Conservation (phyloP, 2,329 filamentous ascomycete species). For the Colletotrichum lini region DNA sequence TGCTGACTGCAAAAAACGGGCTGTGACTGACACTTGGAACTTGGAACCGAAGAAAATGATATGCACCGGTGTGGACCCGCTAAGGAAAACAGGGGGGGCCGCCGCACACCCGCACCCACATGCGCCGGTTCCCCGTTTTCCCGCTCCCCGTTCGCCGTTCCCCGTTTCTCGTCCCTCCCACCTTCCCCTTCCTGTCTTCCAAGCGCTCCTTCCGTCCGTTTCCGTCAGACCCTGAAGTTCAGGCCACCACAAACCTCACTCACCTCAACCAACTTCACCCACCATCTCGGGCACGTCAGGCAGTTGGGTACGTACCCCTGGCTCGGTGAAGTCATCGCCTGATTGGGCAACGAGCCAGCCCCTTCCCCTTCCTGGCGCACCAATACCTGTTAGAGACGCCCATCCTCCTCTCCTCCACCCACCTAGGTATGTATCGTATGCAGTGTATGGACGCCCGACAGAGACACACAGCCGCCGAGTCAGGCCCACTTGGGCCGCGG, state of each 20-base stretch:
- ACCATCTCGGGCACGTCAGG: background rate
- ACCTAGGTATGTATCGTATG: background rate
- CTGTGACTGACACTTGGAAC: too few species aligned
- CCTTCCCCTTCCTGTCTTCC: background rate
- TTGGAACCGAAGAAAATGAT: background rate
- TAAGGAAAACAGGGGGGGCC: background rate
- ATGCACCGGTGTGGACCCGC: background rate
- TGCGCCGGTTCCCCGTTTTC: slow-evolving; percentile 19
- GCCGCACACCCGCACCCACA: background rate
- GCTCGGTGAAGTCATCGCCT: slow-evolving; percentile 26
- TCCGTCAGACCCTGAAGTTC: slow-evolving; percentile 11
- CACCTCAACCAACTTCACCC: background rate
- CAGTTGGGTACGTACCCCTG: slow-evolving; percentile 12
- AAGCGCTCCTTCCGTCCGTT: slow-evolving; percentile 7
- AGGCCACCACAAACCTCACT: background rate
- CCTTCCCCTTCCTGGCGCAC: background rate
- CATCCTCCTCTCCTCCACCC: background rate
- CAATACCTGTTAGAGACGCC: background rate
- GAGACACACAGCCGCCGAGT: background rate
- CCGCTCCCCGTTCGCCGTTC: slow-evolving; percentile 25
- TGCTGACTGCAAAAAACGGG: too few species aligned
- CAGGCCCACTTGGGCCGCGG: background rate
- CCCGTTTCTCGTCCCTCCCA: background rate
- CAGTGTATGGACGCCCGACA: background rate
- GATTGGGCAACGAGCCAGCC: slow-evolving; percentile 22